Conservation (phyloP, 2,329 filamentous ascomycete genomes). For the Aureobasidium sp. region DNA sequence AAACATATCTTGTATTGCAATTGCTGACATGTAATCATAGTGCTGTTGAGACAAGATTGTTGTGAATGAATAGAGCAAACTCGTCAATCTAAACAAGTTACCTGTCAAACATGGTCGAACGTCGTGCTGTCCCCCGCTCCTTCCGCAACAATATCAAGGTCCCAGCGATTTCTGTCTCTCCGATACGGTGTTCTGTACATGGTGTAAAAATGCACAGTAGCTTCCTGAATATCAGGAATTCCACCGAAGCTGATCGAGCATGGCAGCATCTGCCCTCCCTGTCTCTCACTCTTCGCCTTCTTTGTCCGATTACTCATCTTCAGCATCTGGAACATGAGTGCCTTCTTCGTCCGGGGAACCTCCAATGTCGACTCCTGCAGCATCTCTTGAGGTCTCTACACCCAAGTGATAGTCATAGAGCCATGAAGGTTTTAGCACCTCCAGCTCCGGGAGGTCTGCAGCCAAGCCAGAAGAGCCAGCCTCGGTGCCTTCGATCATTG, state of each 20-base stretch:
- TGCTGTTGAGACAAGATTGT: neutral
- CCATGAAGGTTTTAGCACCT: neutral
- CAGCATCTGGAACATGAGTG: neutral
- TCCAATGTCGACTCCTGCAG: neutral
- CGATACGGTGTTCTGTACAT: neutral
- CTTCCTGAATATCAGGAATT: neutral
- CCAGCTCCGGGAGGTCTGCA: neutral
- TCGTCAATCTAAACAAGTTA: neutral
- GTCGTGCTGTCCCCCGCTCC: neutral
- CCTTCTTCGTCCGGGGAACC: neutral
- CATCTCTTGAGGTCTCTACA: neutral
- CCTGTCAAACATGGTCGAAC: neutral
- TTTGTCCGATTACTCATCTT: neutral
- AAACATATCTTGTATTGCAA: neutral
- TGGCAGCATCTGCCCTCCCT: neutral
- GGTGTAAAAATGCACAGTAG: too few relatives aligned
- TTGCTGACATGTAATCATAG: neutral
- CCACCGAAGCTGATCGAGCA: neutral
- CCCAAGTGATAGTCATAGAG: neutral
- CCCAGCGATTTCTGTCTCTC: neutral
- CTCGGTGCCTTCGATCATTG: neutral
- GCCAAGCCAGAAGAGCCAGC: neutral
- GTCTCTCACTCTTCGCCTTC: neutral
- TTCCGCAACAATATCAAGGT: neutral
- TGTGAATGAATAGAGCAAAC: neutral